These are phyloP conservation scores for Alternaria conjuncta DNA, from an alignment of 2,329 filamentous ascomycete species.

Conservation along the genomic window DNA sequence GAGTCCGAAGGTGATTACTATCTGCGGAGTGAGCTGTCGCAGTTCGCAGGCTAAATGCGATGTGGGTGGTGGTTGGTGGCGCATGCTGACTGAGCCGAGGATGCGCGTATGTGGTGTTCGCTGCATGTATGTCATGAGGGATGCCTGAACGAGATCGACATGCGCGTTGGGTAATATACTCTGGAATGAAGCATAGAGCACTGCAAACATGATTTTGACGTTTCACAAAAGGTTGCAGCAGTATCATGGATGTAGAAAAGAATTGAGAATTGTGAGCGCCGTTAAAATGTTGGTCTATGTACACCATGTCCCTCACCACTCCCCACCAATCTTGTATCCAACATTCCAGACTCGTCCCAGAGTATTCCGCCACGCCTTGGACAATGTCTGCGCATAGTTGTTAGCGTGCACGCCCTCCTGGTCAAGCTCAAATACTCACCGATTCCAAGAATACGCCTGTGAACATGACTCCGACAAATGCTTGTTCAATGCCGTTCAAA, in stretches of 20 bases:
- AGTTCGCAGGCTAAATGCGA: background rate
- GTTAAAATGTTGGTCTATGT: background rate
- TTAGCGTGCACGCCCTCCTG: background rate
- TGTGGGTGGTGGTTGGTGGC: background rate
- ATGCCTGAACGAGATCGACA: background rate
- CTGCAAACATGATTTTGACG: too few relatives aligned
- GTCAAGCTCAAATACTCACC: slow-evolving; percentile 37
- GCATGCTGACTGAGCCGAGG: background rate
- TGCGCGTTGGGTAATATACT: background rate
- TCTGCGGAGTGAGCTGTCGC: background rate
- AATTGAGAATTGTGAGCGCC: background rate
- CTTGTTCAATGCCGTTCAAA: slow-evolving; percentile 52
- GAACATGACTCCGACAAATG: slow-evolving; percentile 60
- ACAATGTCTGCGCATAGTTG: slow-evolving; percentile 43
- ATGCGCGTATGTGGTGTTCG: background rate
- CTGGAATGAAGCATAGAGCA: background rate
- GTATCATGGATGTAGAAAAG: background rate
- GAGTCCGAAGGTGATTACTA: background rate
- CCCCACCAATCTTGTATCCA: slow-evolving; percentile 61
- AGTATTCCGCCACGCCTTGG: slow-evolving; percentile 59
- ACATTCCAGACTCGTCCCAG: slow-evolving; percentile 58
- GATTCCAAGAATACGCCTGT: slow-evolving; percentile 55
- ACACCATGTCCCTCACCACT: slow-evolving; percentile 47
- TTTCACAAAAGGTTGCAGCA: background rate
- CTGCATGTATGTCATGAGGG: slow-evolving; percentile 1